Conservation (phyloP, 2,329 filamentous ascomycete genomes). For the Botrytis porri region DNA sequence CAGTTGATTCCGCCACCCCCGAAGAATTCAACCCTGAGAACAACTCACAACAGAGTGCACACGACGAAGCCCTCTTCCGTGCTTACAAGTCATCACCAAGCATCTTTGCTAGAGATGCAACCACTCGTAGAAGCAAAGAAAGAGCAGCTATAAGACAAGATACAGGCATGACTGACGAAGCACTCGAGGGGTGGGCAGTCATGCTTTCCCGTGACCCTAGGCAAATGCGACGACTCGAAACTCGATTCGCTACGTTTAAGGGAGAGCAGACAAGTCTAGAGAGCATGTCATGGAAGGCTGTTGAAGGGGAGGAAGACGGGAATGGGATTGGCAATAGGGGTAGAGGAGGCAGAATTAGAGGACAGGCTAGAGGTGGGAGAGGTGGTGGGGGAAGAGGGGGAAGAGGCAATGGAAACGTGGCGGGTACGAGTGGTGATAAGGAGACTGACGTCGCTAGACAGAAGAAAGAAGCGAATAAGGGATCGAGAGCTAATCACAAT, state of each 20-base stretch:
- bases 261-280: conserved; percentile 64
- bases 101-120: conserved; percentile 68
- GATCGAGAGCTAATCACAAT: conserved; percentile 81
- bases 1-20: conserved; percentile 66
- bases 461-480: conserved; percentile 79
- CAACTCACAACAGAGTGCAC: conserved; percentile 45
- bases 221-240: conserved; percentile 66
- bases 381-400: conserved; percentile 50
- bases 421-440: conserved; percentile 64
- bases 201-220: conserved; percentile 76
- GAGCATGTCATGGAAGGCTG: conserved; percentile 62
- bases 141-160: conserved; percentile 66
- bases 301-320: conserved; percentile 48
- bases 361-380: conserved; percentile 47
- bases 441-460: conserved; percentile 69
- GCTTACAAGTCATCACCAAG: conserved; percentile 63
- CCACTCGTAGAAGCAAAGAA: conserved; percentile 61
- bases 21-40: conserved; percentile 48
- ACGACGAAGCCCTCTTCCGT: conserved; percentile 71
- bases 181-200: conserved; percentile 88
- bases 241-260: conserved; percentile 62
- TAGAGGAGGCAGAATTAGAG: conserved; percentile 45
- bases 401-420: conserved; percentile 57
- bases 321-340: conserved; percentile 38
- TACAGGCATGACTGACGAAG: conserved; percentile 88